phyloP scores from a whole-genome alignment of 2,329 filamentous ascomycete species.

The Clarireedia hainanense region DNA sequence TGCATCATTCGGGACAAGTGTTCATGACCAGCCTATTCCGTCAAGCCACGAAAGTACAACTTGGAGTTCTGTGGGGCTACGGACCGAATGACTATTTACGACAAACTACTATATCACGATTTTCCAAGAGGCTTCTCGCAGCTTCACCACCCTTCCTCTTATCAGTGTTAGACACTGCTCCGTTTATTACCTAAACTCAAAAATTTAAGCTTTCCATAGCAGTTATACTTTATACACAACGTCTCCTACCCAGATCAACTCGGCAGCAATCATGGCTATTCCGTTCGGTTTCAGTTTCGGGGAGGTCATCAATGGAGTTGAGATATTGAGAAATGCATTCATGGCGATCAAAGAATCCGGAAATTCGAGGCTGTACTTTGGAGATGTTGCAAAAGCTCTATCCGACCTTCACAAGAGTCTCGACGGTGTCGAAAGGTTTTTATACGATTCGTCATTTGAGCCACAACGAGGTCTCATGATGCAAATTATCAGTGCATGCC shows the following conservation, averaged over 20 bases:
- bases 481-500: conserved; percentile 7
- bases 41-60: background rate
- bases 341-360: conserved; percentile 2
- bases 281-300: conserved; percentile 8
- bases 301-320: conserved; percentile 7
- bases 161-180: conserved; percentile 2
- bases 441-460: background rate
- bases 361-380: conserved; percentile 1
- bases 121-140: conserved; percentile 7
- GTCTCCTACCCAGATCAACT: background rate
- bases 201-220: background rate
- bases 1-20: background rate
- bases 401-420: conserved; percentile 3
- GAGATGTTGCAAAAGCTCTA: conserved; percentile 4
- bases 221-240: background rate
- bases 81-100: conserved; percentile 8
- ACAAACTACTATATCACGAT: conserved; percentile 5
- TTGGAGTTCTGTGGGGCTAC: background rate
- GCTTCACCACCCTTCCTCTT: conserved; percentile 5
- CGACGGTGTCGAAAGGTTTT: conserved; percentile 6
- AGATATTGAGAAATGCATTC: conserved; percentile 3
- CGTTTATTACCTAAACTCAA: background rate
- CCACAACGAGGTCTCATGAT: conserved; percentile 6
- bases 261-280: conserved; percentile 3
- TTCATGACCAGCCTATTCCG: background rate